These are phyloP conservation scores for Dothideomycetes sp. DNA, from an alignment of 2,329 filamentous ascomycete genomes.

Conservation along the genomic window DNA sequence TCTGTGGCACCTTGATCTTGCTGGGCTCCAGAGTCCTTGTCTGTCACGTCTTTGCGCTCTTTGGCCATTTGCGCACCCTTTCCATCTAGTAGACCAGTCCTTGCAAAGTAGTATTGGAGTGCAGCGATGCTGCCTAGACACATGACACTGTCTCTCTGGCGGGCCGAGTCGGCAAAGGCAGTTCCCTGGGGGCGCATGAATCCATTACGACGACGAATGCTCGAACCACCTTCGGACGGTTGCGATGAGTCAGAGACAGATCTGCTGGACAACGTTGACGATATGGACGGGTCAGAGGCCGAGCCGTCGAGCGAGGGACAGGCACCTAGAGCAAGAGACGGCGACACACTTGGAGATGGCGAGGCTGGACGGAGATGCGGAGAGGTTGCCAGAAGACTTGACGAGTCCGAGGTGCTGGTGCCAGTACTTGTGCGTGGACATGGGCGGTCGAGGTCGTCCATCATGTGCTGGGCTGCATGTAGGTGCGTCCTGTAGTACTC, in stretches of 20 bases:
- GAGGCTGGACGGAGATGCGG: conserved; percentile 40
- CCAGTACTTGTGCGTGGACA: too few species aligned
- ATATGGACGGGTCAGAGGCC: conserved; percentile 49
- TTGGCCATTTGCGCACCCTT: conserved; percentile 80
- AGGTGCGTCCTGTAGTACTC: too few species aligned
- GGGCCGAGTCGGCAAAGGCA: conserved; percentile 81
- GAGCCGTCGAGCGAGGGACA: conserved; percentile 49
- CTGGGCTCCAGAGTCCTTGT: conserved; percentile 1
- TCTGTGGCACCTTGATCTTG: conserved; percentile 13
- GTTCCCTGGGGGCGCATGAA: conserved; percentile 83
- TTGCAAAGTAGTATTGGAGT: conserved; percentile 94
- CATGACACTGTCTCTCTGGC: conserved; percentile 87
- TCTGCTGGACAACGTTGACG: conserved; percentile 31
- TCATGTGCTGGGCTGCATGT: background rate
- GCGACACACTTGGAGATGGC: conserved; percentile 53
- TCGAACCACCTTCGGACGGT: conserved; percentile 35
- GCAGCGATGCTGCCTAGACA: conserved; percentile 94
- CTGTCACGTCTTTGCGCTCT: conserved; percentile 42
- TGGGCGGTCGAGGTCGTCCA: background rate
- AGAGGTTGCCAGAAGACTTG: conserved; percentile 10
- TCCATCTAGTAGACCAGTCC: conserved; percentile 84
- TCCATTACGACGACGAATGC: conserved; percentile 51
- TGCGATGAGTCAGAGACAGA: conserved; percentile 42
- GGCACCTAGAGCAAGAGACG: conserved; percentile 51
- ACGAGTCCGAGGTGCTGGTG: too few species aligned